A percentile compares a stretch with the other conserved stretches of the same genome.
Conservation (phyloP, 768 basidiomycete species). For the Leucogyrophana mollusca region DNA sequence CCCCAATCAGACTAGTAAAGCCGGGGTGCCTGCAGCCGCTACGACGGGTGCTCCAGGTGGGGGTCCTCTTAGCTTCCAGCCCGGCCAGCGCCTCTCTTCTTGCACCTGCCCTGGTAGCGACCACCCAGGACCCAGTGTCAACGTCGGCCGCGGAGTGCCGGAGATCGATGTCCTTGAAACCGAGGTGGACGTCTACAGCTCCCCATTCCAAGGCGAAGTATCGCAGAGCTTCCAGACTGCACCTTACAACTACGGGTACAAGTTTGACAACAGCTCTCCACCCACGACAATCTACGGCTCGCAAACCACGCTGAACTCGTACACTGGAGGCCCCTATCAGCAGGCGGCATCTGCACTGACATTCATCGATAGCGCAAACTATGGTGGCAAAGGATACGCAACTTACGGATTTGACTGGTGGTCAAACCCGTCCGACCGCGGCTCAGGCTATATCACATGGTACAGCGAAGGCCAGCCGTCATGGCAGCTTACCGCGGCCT, state of each 20-base stretch:
- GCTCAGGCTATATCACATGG: slow-evolving; percentile 86
- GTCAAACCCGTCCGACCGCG: slow-evolving; percentile 63
- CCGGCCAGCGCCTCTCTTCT: slow-evolving; percentile 83
- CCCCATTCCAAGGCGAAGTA: slow-evolving; percentile 54
- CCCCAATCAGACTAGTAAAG: slow-evolving; percentile 69
- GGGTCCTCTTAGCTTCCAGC: slow-evolving; percentile 66
- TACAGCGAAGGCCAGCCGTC: slow-evolving; percentile 59
- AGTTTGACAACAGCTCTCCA: slow-evolving; percentile 53
- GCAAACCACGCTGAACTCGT: slow-evolving; percentile 58
- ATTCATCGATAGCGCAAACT: slow-evolving; percentile 51
- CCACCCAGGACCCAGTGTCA: slow-evolving; percentile 81
- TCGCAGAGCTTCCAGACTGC: slow-evolving; percentile 83
- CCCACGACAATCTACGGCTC: slow-evolving; percentile 54
- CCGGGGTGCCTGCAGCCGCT: slow-evolving; percentile 58
- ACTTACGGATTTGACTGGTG: slow-evolving; percentile 81
- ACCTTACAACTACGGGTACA: slow-evolving; percentile 72
- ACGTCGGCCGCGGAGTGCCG: slow-evolving; percentile 71
- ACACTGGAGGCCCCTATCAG: slow-evolving; percentile 70
- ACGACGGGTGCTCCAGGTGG: slow-evolving; percentile 52
- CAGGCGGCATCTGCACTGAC: slow-evolving; percentile 73
- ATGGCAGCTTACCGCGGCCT: slow-evolving; percentile 68
- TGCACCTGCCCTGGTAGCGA: slow-evolving; percentile 87
- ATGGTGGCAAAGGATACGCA: slow-evolving; percentile 52
- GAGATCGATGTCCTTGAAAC: slow-evolving; percentile 95
- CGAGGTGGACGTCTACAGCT: slow-evolving; percentile 54